Percentiles rank a stretch among this genome's conserved stretches.
Conservation (phyloP, 2,329 filamentous ascomycete species). For the Penicillium sp. region DNA sequence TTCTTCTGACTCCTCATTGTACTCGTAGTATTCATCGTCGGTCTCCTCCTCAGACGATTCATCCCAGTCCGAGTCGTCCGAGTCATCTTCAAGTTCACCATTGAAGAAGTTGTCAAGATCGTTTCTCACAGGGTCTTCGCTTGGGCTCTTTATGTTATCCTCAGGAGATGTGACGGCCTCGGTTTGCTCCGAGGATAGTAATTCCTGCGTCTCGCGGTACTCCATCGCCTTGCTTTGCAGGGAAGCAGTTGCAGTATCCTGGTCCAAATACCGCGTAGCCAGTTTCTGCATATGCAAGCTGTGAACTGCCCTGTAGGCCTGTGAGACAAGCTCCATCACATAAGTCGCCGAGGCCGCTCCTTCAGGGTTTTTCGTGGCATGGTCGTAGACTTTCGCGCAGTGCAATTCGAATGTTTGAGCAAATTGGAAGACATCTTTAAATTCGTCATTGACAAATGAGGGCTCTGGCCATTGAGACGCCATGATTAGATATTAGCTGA, state of each 20-base stretch:
- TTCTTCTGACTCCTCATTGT: constrained; percentile 16
- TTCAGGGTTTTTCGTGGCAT: neutral
- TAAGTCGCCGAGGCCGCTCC: neutral
- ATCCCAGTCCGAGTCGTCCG: constrained; percentile 18
- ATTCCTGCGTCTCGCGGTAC: constrained; percentile 3
- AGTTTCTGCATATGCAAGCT: constrained; percentile 19
- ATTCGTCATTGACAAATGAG: neutral
- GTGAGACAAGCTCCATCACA: constrained; percentile 5
- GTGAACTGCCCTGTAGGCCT: constrained; percentile 18
- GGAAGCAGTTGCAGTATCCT: constrained; percentile 7
- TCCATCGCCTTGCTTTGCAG: constrained; percentile 14
- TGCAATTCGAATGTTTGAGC: constrained; percentile 15
- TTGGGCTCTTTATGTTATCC: constrained; percentile 1
- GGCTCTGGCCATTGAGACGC: constrained; percentile 18
- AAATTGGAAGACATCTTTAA: constrained; percentile 8
- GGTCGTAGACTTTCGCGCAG: constrained; percentile 10
- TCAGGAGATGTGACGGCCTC: neutral
- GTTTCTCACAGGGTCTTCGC: neutral
- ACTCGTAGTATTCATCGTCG: constrained; percentile 23
- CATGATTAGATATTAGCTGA: constrained; percentile 7
- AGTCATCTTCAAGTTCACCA: neutral
- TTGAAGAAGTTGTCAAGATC: neutral
- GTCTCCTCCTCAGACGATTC: constrained; percentile 16
- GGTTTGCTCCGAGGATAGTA: neutral
- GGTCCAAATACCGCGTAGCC: constrained; percentile 11